A percentile compares a stretch with the other conserved stretches of the same genome.
Conservation (phyloP, 495 filamentous ascomycete species). For the Beverwykella pulmonaria region DNA sequence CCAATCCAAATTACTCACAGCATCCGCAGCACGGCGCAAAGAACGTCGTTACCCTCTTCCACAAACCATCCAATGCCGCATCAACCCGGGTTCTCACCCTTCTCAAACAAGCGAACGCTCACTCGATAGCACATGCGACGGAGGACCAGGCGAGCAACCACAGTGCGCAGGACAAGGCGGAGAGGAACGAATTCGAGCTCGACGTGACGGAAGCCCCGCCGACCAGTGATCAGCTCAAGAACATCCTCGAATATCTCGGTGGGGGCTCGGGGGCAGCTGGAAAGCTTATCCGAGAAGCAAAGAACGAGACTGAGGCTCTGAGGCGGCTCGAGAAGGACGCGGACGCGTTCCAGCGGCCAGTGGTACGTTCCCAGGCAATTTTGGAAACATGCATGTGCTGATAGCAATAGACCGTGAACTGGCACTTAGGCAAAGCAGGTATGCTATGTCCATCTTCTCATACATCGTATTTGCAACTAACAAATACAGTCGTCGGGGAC, state of each 20-base stretch:
- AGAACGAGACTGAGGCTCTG: slow-evolving; percentile 71
- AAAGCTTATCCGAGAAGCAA: slow-evolving; percentile 71
- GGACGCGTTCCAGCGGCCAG: slow-evolving; percentile 68
- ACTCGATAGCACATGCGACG: slow-evolving; percentile 60
- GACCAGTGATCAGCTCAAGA: slow-evolving; percentile 80
- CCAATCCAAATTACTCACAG: slow-evolving; percentile 6
- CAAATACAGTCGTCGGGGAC: slow-evolving; percentile 60
- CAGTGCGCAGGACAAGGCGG: slow-evolving; percentile 54
- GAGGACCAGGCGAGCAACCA: slow-evolving; percentile 69
- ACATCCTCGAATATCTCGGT: slow-evolving; percentile 80
- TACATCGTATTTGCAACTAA: slow-evolving; percentile 29
- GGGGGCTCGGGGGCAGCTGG: slow-evolving; percentile 53
- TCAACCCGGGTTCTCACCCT: slow-evolving; percentile 69
- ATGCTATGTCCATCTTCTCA: slow-evolving; percentile 9
- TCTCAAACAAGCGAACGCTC: slow-evolving; percentile 72
- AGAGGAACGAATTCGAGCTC: slow-evolving; percentile 75
- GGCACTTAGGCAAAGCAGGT: slow-evolving; percentile 82
- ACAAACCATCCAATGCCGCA: slow-evolving; percentile 66
- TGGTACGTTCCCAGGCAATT: slow-evolving; percentile 50
- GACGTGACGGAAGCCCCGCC: slow-evolving; percentile 80
- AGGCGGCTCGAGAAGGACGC: slow-evolving; percentile 62
- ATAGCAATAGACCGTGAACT: slow-evolving; percentile 69
- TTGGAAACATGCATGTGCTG: slow-evolving; percentile 46
- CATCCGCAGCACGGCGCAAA: slow-evolving; percentile 43
- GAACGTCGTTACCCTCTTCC: slow-evolving; percentile 95